Evolutionary conservation across 805 yeast genomes (phyloP), one percentile per base, ranked within the genome.

Genomic region (Millerago galiae): DNA sequence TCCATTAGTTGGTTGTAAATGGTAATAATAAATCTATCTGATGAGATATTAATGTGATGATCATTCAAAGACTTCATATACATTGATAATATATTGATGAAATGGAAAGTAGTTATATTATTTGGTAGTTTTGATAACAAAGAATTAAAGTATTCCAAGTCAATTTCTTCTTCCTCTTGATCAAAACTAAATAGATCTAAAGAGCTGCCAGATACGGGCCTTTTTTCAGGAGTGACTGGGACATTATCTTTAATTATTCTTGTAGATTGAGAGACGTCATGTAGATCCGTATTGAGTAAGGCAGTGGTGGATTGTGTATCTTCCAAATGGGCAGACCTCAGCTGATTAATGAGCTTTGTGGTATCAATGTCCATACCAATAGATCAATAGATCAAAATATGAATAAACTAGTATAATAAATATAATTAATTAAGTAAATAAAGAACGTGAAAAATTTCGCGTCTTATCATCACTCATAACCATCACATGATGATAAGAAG

Each of bases 141-240:
- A 5, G 38, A 27, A 8, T 40, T 13, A 25, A 56, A 35, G 11
- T 46, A 34, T 9, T 38, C 47, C 5, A 43, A 18, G 36, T 51
- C 54, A 13, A 54, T 38, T 13, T 35, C 39, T 4, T 3, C 13
- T 9, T 21, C 38, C 44, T 35, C 21, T 21, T 29, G 15, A 15
- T 35, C 18, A 11, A 16, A 14, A 9, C 18, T 31, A 3, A 51
- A 11, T 21, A 21, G 24, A 9, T 48, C 52, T 42, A 54, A 32
- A 2, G 59, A 55, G 28, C 52, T 47, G 10, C 54, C 59, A 24
- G 59, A 54, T 2, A 55, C 35, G 0, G 54, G 40, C 30, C 59
- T 41, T 24, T 50, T 37, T 11, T 46, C 24, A 4, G 60, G 58
- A 0, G 56, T 46, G 3, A 35, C 15, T 2, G 54, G 55, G 8